A percentile compares a stretch with the other conserved stretches of the same genome.
These are phyloP conservation scores for Trichothecium sympodiale DNA, from an alignment of 2,329 filamentous ascomycete species.

Conservation along the genomic window DNA sequence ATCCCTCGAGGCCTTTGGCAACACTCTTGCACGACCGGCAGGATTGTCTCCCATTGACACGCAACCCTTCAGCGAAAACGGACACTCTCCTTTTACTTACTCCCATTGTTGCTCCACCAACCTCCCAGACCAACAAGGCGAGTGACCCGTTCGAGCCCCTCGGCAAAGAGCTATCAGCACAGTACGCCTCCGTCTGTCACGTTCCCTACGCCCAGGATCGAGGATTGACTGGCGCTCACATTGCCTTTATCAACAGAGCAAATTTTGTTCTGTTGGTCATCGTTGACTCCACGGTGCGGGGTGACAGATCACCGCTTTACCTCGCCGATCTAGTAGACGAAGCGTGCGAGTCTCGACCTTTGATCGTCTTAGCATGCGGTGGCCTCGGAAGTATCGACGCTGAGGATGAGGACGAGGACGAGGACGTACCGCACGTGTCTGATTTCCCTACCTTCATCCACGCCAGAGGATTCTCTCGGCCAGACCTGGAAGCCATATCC, in stretches of 20 bases:
- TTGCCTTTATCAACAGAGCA: conserved; percentile 49
- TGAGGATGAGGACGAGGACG: conserved; percentile 12
- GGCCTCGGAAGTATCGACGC: conserved; percentile 12
- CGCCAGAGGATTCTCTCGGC: conserved; percentile 33
- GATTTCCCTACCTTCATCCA: conserved; percentile 42
- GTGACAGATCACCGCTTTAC: conserved; percentile 40
- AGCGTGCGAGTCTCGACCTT: conserved; percentile 35
- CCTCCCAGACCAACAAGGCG: conserved; percentile 25
- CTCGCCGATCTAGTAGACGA: conserved; percentile 33
- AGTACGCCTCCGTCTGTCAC: conserved; percentile 54
- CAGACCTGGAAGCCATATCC: conserved; percentile 38
- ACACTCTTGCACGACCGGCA: conserved; percentile 29
- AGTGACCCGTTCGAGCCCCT: conserved; percentile 64
- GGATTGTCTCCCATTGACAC: conserved; percentile 35
- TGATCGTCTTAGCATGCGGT: conserved; percentile 42
- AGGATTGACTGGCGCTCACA: conserved; percentile 54
- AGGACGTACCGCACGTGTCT: conserved; percentile 20
- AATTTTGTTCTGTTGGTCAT: conserved; percentile 51
- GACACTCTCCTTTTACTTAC: conserved; percentile 52
- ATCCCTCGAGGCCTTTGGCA: conserved; percentile 10
- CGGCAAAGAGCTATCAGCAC: conserved; percentile 48
- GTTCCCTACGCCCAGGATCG: conserved; percentile 56
- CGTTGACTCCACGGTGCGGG: conserved; percentile 25
- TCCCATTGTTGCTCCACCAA: conserved; percentile 39
- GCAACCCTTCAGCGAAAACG: conserved; percentile 28